A percentile compares a stretch with the other conserved stretches of the same genome.
phyloP scores from a whole-genome alignment of 768 basidiomycete genomes.

The Boletus sp. region DNA sequence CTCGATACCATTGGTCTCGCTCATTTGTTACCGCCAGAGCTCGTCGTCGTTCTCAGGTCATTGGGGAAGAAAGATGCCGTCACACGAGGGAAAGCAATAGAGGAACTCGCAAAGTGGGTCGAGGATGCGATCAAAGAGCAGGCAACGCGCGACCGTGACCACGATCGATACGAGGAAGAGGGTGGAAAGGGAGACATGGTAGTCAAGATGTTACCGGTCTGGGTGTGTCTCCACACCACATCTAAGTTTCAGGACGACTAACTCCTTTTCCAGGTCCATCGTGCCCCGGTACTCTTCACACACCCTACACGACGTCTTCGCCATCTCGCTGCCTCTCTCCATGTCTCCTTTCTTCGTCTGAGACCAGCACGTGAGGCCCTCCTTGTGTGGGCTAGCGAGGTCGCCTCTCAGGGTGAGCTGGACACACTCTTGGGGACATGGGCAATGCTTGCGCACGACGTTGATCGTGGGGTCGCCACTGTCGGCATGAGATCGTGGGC shows the following conservation, averaged over 20 bases:
- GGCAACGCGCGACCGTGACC: slow-evolving; percentile 35
- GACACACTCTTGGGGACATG: slow-evolving; percentile 69
- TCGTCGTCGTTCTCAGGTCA: slow-evolving; percentile 77
- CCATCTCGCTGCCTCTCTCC: slow-evolving; percentile 55
- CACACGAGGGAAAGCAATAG: slow-evolving; percentile 81
- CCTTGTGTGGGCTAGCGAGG: slow-evolving; percentile 48
- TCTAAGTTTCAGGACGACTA: slow-evolving; percentile 3
- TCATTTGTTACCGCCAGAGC: slow-evolving; percentile 70
- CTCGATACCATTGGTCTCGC: slow-evolving; percentile 81
- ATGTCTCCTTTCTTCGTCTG: slow-evolving; percentile 63
- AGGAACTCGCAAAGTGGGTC: slow-evolving; percentile 76
- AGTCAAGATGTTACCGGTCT: slow-evolving; percentile 78
- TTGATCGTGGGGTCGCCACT: slow-evolving; percentile 59
- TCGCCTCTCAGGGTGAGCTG: slow-evolving; percentile 46
- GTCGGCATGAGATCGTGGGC: slow-evolving; percentile 57
- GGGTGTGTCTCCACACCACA: slow-evolving; percentile 56
- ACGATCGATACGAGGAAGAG: slow-evolving; percentile 3
- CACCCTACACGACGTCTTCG: slow-evolving; percentile 80
- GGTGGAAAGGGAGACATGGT: slow-evolving; percentile 29
- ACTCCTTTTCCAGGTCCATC: slow-evolving; percentile 62
- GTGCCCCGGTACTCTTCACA: slow-evolving; percentile 76
- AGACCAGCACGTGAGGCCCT: slow-evolving; percentile 47
- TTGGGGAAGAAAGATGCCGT: slow-evolving; percentile 88
- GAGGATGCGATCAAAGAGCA: slow-evolving; percentile 46
- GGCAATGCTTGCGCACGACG: slow-evolving; percentile 69